phyloP scores from a whole-genome alignment of 148 eudicot genomes.

The Rhododendron griersonianum region DNA sequence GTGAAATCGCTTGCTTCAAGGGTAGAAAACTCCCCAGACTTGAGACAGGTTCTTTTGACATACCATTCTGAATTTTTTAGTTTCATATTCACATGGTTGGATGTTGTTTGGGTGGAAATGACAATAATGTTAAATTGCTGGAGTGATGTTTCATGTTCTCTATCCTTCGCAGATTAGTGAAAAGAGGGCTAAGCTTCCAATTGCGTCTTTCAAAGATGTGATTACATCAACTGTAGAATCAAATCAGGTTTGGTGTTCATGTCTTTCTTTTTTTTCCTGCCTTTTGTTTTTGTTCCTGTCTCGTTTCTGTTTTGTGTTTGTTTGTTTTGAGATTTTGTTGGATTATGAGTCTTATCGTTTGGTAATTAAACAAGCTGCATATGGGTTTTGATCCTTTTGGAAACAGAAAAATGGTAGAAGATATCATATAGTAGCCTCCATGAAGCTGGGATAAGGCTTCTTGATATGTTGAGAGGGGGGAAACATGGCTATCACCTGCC shows the following conservation, averaged over 20 bases:
- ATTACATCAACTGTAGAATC: conserved; percentile 56
- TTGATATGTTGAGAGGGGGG: neutral
- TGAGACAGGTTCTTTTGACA: conserved; percentile 54
- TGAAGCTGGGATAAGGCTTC: neutral
- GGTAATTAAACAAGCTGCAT: neutral
- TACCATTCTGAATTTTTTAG: conserved; percentile 5
- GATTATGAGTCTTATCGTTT: neutral
- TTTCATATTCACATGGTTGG: neutral
- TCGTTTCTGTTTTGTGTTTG: neutral
- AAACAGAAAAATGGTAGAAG: neutral
- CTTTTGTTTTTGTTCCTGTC: neutral
- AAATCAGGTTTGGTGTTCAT: conserved; percentile 55
- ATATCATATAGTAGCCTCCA: neutral
- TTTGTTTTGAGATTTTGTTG: neutral
- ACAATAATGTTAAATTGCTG: neutral
- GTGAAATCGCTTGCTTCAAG: conserved; percentile 39
- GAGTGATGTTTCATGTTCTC: conserved; percentile 5
- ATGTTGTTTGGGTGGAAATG: neutral
- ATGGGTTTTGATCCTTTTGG: neutral
- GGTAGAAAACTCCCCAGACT: conserved; percentile 25
- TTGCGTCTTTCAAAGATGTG: conserved; percentile 66
- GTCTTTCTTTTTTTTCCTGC: neutral
- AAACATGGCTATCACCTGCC: neutral
- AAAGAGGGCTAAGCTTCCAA: conserved; percentile 77
- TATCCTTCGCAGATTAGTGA: conserved; percentile 47